These are phyloP conservation scores for Arctium lappa DNA, from an alignment of 129 eudicot genomes.

Conservation along the genomic window DNA sequence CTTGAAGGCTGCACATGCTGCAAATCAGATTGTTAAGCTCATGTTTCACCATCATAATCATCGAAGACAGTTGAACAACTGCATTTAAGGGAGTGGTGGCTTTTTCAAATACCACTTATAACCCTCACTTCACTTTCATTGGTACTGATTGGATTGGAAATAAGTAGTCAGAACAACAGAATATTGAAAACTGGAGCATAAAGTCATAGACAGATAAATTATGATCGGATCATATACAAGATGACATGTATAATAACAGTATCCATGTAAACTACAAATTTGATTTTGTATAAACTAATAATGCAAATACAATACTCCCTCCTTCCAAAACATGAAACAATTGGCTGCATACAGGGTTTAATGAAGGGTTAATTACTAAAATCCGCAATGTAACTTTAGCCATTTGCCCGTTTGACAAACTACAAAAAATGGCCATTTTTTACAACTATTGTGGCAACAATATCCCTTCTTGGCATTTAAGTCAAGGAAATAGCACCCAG, in stretches of 20 bases:
- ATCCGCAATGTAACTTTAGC: background rate
- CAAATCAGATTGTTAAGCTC: background rate
- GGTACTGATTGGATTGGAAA: too few species aligned
- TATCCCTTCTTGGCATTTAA: background rate
- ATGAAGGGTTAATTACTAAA: background rate
- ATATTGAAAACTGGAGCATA: background rate
- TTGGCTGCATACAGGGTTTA: background rate
- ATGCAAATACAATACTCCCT: background rate
- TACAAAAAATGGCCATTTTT: background rate
- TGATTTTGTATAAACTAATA: too few species aligned
- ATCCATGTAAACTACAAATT: background rate
- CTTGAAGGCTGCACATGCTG: conserved; percentile 59
- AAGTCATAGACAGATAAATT: background rate
- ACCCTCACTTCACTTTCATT: background rate
- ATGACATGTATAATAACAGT: background rate
- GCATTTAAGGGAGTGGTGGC: background rate
- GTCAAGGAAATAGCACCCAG: background rate
- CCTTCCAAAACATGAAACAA: background rate
- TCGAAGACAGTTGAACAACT: background rate
- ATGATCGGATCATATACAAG: background rate
- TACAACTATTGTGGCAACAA: background rate
- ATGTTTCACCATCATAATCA: background rate
- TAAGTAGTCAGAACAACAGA: background rate
- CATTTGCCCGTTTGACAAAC: background rate
- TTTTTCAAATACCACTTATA: background rate